These are phyloP conservation scores for Domatiomyces catenatus DNA, from an alignment of 2,329 filamentous ascomycete species.

Conservation along the genomic window DNA sequence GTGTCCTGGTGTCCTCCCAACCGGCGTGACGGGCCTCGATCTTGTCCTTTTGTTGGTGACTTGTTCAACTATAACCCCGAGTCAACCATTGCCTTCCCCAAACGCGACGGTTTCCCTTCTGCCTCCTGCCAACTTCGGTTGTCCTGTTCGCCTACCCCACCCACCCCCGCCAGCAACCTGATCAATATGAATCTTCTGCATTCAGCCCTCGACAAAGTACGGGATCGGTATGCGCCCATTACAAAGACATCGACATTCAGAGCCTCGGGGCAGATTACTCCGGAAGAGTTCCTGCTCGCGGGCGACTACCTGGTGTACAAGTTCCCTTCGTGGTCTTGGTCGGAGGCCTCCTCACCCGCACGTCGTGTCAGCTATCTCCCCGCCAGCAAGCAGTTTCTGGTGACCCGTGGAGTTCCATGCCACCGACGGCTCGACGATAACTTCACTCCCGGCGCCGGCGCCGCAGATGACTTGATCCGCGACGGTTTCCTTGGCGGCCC, in stretches of 20 bases:
- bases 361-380: conserved; percentile 73
- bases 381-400: conserved; percentile 80
- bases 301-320: conserved; percentile 98
- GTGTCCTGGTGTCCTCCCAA: not conserved
- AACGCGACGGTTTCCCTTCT: not conserved
- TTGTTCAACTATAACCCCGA: not conserved
- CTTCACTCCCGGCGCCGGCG: conserved; percentile 75
- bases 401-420: conserved; percentile 89
- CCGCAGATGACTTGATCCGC: conserved; percentile 71
- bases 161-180: not conserved
- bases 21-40: not conserved
- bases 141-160: not conserved
- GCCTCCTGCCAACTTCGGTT: not conserved
- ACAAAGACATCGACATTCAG: conserved; percentile 86
- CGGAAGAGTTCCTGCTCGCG: conserved; percentile 87
- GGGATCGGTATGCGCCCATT: conserved; percentile 81
- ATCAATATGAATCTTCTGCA: conserved; percentile 70
- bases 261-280: conserved; percentile 84
- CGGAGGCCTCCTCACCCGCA: conserved; percentile 64
- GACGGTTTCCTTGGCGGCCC: conserved; percentile 49
- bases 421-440: conserved; percentile 81
- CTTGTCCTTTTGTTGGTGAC: not conserved
- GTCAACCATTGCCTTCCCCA: not conserved
- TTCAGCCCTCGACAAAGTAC: conserved; percentile 79
- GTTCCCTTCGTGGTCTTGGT: conserved; percentile 97